Evolutionary conservation across 2,329 filamentous ascomycete species (phyloP).

Genomic region (Bipolaris bicolor): DNA sequence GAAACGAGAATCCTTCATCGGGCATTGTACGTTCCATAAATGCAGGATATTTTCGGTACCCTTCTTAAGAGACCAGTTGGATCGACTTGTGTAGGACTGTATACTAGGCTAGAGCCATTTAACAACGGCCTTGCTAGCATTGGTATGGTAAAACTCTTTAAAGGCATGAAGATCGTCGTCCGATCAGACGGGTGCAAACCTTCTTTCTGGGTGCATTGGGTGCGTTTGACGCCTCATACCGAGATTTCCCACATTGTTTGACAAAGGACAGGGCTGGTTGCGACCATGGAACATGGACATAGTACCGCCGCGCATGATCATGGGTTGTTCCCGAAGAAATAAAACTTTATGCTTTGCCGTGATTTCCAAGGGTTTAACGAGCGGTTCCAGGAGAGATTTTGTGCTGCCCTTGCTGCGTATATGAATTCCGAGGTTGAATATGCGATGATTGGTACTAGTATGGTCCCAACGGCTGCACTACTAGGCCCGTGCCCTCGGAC

Average conservation of each 20-base stretch:
- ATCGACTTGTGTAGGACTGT: background rate
- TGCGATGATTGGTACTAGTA: background rate
- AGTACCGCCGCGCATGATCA: background rate
- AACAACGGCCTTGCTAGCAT: background rate
- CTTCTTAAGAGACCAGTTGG: background rate
- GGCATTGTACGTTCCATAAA: background rate
- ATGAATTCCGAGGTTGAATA: background rate
- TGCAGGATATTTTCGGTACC: background rate
- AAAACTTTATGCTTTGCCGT: background rate
- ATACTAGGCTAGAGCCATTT: background rate
- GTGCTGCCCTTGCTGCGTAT: background rate
- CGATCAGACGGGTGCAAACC: background rate
- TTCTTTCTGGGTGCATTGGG: background rate
- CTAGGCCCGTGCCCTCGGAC: background rate
- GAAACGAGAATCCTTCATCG: too few relatives aligned
- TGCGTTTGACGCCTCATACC: background rate
- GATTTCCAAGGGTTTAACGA: background rate
- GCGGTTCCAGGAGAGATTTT: background rate
- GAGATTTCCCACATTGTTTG: background rate
- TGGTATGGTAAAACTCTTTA: background rate
- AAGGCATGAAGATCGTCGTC: background rate
- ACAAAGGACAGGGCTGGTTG: background rate
- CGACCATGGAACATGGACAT: background rate
- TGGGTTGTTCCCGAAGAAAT: background rate
- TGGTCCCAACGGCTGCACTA: background rate